Percentiles rank a stretch among this genome's conserved stretches.
Conservation (phyloP, 2,329 filamentous ascomycete species). For the Fusarium drepaniforme region DNA sequence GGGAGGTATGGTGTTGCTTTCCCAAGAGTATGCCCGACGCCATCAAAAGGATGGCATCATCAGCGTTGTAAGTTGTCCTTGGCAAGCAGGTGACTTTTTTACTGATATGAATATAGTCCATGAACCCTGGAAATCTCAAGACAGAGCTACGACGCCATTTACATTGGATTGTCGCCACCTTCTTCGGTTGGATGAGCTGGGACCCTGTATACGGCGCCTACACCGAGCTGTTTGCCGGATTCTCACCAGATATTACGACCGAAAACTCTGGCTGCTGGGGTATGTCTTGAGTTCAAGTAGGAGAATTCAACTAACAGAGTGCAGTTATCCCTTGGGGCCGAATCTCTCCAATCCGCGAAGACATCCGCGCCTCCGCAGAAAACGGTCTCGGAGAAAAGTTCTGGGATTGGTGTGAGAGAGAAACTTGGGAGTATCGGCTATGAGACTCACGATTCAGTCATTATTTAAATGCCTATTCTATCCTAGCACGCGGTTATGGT, state of each 20-base stretch:
- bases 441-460: neutral
- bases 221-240: slow-evolving; percentile 57
- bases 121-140: slow-evolving; percentile 25
- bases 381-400: neutral
- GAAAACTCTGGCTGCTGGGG: slow-evolving; percentile 17
- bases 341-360: neutral
- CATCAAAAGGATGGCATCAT: slow-evolving; percentile 24
- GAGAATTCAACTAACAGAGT: neutral
- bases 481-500: neutral
- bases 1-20: slow-evolving; percentile 40
- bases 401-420: neutral
- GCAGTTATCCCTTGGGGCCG: neutral
- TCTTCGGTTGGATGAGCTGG: slow-evolving; percentile 4
- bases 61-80: slow-evolving; percentile 4
- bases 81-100: neutral
- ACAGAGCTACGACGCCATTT: slow-evolving; percentile 19
- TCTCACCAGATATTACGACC: slow-evolving; percentile 26
- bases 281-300: neutral
- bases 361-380: neutral
- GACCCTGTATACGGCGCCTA: slow-evolving; percentile 53
- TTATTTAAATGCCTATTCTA: neutral
- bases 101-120: neutral
- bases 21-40: slow-evolving; percentile 41
- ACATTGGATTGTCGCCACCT: neutral
- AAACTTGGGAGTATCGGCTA: neutral